Percentiles rank a stretch among this genome's conserved stretches.
Evolutionary conservation across 495 filamentous ascomycete species (phyloP).

Genomic region (Friedmanniomyces simplex): DNA sequence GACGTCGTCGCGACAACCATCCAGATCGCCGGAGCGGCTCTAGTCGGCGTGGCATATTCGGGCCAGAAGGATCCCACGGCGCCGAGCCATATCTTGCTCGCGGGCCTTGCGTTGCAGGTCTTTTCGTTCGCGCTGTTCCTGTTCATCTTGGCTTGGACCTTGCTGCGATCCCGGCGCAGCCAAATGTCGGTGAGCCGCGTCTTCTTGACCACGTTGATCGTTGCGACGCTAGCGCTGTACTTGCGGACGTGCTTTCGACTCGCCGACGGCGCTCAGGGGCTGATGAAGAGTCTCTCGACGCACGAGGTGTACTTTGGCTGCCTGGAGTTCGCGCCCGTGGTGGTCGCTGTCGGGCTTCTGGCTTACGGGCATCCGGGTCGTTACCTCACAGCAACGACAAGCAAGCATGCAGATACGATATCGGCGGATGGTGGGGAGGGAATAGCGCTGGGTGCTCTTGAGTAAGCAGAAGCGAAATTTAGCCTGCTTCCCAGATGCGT

Average conservation of each 20-base stretch:
- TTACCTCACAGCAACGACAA: background rate
- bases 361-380: conserved; percentile 36
- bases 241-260: conserved; percentile 44
- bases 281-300: conserved; percentile 35
- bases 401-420: background rate
- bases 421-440: background rate
- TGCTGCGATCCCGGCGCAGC: conserved; percentile 1
- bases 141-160: conserved; percentile 25
- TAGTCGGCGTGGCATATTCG: conserved; percentile 37
- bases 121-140: conserved; percentile 42
- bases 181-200: background rate
- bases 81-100: conserved; percentile 43
- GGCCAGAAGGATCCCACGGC: conserved; percentile 34
- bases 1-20: conserved; percentile 42
- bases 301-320: conserved; percentile 44
- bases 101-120: conserved; percentile 41
- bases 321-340: conserved; percentile 44
- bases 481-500: background rate
- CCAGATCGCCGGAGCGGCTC: conserved; percentile 41
- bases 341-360: conserved; percentile 36
- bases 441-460: background rate
- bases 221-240: conserved; percentile 41
- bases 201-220: conserved; percentile 34
- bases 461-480: background rate
- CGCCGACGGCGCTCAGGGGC: conserved; percentile 44